Evolutionary conservation across 1,284 basidiomycete genomes (phyloP), one percentile per base, ranked within the genome.

Genomic region (Neolentinus lepideus): DNA sequence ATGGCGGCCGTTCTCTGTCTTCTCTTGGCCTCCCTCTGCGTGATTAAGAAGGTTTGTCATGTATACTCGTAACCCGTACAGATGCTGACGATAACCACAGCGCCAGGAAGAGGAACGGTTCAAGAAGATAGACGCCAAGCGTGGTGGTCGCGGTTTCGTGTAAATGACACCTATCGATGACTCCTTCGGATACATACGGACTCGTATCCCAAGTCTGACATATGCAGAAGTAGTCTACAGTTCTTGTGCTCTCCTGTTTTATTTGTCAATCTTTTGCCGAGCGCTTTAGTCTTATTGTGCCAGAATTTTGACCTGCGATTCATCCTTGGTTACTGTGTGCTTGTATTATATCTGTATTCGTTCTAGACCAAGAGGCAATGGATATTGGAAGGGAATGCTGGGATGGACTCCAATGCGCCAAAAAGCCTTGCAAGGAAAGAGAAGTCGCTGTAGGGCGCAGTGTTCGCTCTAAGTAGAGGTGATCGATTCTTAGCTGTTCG

Each of bases 111-210:
- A 81, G 56, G 86, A 89, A 61, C 83, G 92, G 36, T 93, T 94
- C 78, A 84, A 81, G 75, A 86, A 77, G 72, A 94, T 94, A 61
- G 90, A 94, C 63, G 80, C 81, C 58, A 94, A 94, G 73, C 84
- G 88, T 60, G 90, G 90, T 59, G 88, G 88, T 54, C 75, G 77
- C 58, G 88, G 89, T 58, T 94, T 94, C 65, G 90, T 93, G 59
- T 94, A 75, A 86, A 56, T 56, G 38, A 43, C 19, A 43, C 38
- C 38, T 16, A 43, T 16, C 16, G 8, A 6, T 4, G 38, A 16
- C 16, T 21, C 3, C 6, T 8, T 16, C 38, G 19, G 12, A 35
- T n/a, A 43, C 38, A 16, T 21, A n/a, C 38, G 29, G 29, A 12
- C 6, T 31, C 12, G 29, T 31, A 31, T 6, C 29, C 29, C 29